A percentile compares a stretch with the other conserved stretches of the same genome.
phyloP scores from a whole-genome alignment of 2,329 filamentous ascomycete genomes.

The Aureobasidium zeae region DNA sequence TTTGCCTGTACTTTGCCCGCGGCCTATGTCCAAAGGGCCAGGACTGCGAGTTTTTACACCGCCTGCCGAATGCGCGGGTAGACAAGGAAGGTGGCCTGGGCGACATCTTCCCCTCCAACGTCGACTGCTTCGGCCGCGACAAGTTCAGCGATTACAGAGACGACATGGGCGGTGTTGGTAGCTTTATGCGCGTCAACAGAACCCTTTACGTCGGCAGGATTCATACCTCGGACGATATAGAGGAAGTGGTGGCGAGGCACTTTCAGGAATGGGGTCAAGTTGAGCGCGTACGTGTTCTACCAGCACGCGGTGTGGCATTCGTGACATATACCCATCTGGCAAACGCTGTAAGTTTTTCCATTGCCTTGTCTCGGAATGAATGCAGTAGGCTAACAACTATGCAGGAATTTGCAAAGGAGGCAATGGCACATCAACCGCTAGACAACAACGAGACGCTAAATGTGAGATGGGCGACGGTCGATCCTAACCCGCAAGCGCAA shows the following conservation, averaged over 20 bases:
- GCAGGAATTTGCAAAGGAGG: constrained; percentile 63
- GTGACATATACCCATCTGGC: constrained; percentile 89
- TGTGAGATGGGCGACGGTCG: constrained; percentile 91
- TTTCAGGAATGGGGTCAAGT: constrained; percentile 96
- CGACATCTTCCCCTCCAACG: constrained; percentile 85
- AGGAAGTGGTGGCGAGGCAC: constrained; percentile 88
- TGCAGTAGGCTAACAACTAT: not conserved
- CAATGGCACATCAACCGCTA: constrained; percentile 88
- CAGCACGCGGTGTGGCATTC: constrained; percentile 82
- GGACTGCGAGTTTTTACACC: constrained; percentile 90
- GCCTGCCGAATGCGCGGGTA: constrained; percentile 54
- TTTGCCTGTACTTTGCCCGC: constrained; percentile 87
- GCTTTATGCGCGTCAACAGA: constrained; percentile 85
- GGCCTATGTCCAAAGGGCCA: constrained; percentile 74
- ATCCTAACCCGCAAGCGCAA: constrained; percentile 91
- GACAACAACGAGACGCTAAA: constrained; percentile 91
- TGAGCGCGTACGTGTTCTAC: constrained; percentile 77
- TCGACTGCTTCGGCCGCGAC: constrained; percentile 90
- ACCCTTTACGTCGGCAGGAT: constrained; percentile 91
- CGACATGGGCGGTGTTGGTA: constrained; percentile 91
- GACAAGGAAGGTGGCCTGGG: constrained; percentile 46
- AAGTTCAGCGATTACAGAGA: constrained; percentile 89
- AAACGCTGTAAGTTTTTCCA: not conserved
- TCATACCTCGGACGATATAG: constrained; percentile 92
- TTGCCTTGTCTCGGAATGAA: not conserved